phyloP scores from a whole-genome alignment of 2,329 filamentous ascomycete species.

The Acrocalymma vagum region DNA sequence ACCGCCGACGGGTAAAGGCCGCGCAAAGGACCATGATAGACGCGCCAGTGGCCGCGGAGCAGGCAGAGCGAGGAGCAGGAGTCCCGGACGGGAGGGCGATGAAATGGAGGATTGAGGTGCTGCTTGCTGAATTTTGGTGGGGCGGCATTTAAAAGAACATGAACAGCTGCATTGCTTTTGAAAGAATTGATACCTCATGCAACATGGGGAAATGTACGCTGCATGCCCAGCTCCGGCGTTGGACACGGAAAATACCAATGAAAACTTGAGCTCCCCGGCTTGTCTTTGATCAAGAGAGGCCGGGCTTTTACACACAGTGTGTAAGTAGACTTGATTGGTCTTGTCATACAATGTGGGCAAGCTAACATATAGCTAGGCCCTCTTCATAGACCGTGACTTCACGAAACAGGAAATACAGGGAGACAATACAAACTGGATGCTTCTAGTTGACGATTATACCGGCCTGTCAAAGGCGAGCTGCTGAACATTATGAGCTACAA shows the following conservation, averaged over 20 bases:
- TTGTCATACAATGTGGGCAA: no score
- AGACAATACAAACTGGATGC: no score
- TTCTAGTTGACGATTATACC: no score
- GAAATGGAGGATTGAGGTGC: conserved; percentile 38
- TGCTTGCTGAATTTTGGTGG: neutral
- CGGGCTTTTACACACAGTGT: conserved; percentile 17
- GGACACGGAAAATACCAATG: neutral
- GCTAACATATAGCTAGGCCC: no score
- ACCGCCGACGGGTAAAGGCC: conserved; percentile 65
- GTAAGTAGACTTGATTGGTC: conserved; percentile 25
- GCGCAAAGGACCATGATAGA: conserved; percentile 41
- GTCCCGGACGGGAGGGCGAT: conserved; percentile 50
- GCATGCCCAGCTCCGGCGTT: neutral
- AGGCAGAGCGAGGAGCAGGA: conserved; percentile 52
- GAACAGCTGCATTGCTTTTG: neutral
- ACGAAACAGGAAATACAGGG: no score
- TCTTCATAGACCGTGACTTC: no score
- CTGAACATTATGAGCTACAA: no score
- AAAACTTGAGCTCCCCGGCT: conserved; percentile 23
- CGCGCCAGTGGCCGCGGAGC: conserved; percentile 40
- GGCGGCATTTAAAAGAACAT: conserved; percentile 1
- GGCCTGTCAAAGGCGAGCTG: no score
- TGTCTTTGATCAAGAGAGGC: conserved; percentile 16
- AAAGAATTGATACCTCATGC: conserved; percentile 23
- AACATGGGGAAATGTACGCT: conserved; percentile 13